Percentiles rank a stretch among this genome's conserved stretches.
These are phyloP conservation scores for Kodamaea lidongshanica DNA, from an alignment of 805 yeast species.

Conservation along the genomic window DNA sequence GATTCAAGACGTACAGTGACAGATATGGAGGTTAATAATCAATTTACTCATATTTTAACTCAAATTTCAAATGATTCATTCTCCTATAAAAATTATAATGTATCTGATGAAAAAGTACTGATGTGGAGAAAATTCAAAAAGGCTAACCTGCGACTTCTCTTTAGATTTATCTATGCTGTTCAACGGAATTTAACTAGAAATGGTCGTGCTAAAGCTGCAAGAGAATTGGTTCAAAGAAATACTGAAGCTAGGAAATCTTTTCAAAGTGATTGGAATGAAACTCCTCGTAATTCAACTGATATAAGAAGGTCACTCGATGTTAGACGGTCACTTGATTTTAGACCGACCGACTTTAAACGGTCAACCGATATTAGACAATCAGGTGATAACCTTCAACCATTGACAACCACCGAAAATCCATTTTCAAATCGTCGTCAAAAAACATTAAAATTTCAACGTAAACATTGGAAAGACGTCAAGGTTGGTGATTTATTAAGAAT, in stretches of 20 bases:
- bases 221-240: slow-evolving; percentile 5
- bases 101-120: slow-evolving; percentile 56
- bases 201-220: slow-evolving; percentile 27
- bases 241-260: slow-evolving; percentile 15
- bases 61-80: slow-evolving; percentile 34
- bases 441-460: slow-evolving; percentile 26
- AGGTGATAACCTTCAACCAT: slow-evolving; percentile 12
- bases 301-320: slow-evolving; percentile 6
- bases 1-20: slow-evolving; percentile 68
- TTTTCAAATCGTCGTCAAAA: slow-evolving; percentile 8
- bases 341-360: no score
- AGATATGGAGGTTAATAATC: slow-evolving; percentile 73
- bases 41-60: slow-evolving; percentile 56
- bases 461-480: slow-evolving; percentile 62
- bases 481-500: slow-evolving; percentile 72
- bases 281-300: slow-evolving; percentile 3
- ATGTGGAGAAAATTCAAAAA: slow-evolving; percentile 69
- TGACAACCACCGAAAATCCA: slow-evolving; percentile 10
- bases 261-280: slow-evolving; percentile 20
- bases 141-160: slow-evolving; percentile 26
- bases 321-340: slow-evolving; percentile 5
- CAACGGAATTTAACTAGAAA: slow-evolving; percentile 28
- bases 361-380: no score
- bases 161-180: slow-evolving; percentile 21
- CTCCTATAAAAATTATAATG: slow-evolving; percentile 47